phyloP scores from a whole-genome alignment of 257 asterid genomes.

The Cordia subcordata region DNA sequence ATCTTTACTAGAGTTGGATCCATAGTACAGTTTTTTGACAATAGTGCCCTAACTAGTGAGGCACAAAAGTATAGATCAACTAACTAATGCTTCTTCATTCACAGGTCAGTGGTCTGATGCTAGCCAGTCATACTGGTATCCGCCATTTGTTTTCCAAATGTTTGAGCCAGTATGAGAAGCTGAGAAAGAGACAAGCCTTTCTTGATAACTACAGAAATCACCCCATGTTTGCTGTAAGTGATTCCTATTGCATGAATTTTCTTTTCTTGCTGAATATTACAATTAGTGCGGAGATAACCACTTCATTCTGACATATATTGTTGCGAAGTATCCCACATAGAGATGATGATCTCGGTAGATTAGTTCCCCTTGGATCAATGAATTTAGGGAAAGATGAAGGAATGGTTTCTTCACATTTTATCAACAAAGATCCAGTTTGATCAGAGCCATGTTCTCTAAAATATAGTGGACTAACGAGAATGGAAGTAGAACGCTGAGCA shows the following conservation, averaged over 20 bases:
- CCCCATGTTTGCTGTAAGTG: slow-evolving; percentile 96
- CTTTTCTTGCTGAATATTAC: too few species aligned
- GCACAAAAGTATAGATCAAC: background rate
- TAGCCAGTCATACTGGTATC: slow-evolving; percentile 98
- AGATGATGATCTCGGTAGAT: too few species aligned
- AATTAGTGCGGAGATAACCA: too few species aligned
- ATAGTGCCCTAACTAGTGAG: slow-evolving; percentile 11
- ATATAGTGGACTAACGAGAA: too few species aligned
- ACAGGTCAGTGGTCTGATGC: slow-evolving; percentile 98
- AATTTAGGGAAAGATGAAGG: too few species aligned
- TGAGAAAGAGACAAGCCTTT: slow-evolving; percentile 99
- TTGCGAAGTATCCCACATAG: too few species aligned
- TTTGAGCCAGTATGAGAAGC: slow-evolving; percentile 92
- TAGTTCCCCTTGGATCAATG: too few species aligned
- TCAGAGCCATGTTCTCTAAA: too few species aligned
- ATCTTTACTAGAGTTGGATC: background rate
- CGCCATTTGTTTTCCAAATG: slow-evolving; percentile 97
- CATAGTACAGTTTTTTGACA: background rate
- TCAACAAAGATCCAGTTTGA: too few species aligned
- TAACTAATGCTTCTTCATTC: slow-evolving; percentile 13
- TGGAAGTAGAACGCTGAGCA: too few species aligned
- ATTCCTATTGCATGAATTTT: background rate
- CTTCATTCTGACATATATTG: too few species aligned
- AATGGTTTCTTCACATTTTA: too few species aligned
- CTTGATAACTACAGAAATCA: slow-evolving; percentile 91